These are phyloP conservation scores for Talaromyces marneffei DNA, from an alignment of 2,329 filamentous ascomycete species.

Conservation along the genomic window DNA sequence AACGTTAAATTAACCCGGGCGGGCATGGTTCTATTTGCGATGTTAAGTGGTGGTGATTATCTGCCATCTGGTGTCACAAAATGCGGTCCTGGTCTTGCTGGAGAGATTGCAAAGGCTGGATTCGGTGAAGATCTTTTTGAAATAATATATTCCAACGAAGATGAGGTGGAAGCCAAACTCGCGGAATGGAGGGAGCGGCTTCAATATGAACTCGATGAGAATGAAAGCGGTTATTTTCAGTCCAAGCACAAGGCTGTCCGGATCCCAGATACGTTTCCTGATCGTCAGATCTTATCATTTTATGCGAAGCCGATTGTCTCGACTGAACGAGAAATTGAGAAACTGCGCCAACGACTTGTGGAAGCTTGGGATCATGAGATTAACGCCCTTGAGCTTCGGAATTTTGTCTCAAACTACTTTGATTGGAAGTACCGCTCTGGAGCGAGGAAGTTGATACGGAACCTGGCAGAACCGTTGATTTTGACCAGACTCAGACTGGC, in stretches of 20 bases:
- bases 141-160: constrained; percentile 50
- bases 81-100: constrained; percentile 81
- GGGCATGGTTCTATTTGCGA: constrained; percentile 86
- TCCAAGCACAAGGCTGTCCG: constrained; percentile 65
- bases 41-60: constrained; percentile 96
- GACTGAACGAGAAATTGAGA: constrained; percentile 49
- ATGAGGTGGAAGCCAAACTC: constrained; percentile 37
- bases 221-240: constrained; percentile 74
- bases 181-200: constrained; percentile 66
- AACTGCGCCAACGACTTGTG: constrained; percentile 48
- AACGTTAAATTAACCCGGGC: constrained; percentile 60
- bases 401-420: constrained; percentile 72
- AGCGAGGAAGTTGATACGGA: constrained; percentile 76
- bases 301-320: constrained; percentile 88
- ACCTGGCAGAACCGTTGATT: constrained; percentile 73
- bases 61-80: constrained; percentile 79
- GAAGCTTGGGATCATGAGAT: constrained; percentile 56
- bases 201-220: constrained; percentile 70
- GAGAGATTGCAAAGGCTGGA: constrained; percentile 80
- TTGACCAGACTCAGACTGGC: constrained; percentile 47
- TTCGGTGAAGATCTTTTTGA: constrained; percentile 68
- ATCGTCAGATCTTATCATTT: constrained; percentile 69
- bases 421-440: constrained; percentile 77
- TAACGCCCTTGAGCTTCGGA: constrained; percentile 61
- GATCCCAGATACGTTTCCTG: constrained; percentile 78